Evolutionary conservation across 495 filamentous ascomycete genomes (phyloP), one percentile per base, ranked within the genome.

Genomic region (Recurvomyces mirabilis): DNA sequence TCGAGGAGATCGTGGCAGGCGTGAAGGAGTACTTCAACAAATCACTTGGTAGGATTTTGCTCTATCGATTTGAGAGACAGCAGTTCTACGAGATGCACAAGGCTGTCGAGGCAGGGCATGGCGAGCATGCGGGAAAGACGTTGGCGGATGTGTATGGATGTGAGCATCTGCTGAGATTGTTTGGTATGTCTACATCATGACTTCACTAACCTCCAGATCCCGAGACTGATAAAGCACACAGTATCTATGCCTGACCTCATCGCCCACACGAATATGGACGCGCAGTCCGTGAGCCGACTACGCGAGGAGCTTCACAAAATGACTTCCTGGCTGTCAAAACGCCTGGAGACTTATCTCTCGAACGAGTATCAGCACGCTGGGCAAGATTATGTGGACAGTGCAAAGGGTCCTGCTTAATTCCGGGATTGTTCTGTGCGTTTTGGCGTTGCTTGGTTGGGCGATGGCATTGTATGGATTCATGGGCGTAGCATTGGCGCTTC

Each of bases 181-280:
- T 96, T 34, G 87, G 89, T 94, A 81, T 14, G 49, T 24, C 13
- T 6, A 5, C n/a, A n/a, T n/a, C n/a, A n/a, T n/a, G n/a, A n/a
- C n/a, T n/a, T n/a, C n/a, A n/a, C n/a, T n/a, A n/a, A n/a, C n/a
- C n/a, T n/a, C n/a, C n/a, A n/a, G n/a, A n/a, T n/a, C n/a, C n/a
- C n/a, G n/a, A n/a, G n/a, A n/a, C n/a, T n/a, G n/a, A n/a, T n/a
- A n/a, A 37, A 5, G 5, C 3, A 6, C 14, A 5, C 44, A 95
- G 91, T 93, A 10, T 79, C 79, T 6, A 76, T 98, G 51, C 91
- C 93, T 0, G 91, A 98, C 61, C 75, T 96, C 21, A 77, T 98
- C 51, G 87, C 87, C 14, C 88, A 95, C 59, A 98, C 91, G 23
- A 94, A 94, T 62, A 94, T 98, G 91, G 91, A 96, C 57, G 67